Evolutionary conservation across 2,329 filamentous ascomycete species (phyloP).

Genomic region (Beauveria australis): DNA sequence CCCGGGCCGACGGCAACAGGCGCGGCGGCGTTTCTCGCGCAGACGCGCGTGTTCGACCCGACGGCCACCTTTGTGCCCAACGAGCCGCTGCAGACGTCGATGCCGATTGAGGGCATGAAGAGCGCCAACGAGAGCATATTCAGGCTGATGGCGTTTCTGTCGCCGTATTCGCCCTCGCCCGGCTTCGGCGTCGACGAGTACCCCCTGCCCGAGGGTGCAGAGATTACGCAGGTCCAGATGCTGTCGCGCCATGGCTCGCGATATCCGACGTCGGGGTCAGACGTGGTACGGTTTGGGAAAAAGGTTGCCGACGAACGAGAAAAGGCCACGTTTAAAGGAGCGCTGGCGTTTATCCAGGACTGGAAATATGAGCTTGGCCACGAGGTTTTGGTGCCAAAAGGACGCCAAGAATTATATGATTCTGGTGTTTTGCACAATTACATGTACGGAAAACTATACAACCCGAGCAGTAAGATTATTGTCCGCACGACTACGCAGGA

Average conservation of each 20-base stretch:
- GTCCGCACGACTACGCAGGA: slow-evolving; percentile 68
- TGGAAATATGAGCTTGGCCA: slow-evolving; percentile 63
- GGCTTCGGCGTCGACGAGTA: slow-evolving; percentile 71
- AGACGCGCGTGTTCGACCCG: slow-evolving; percentile 61
- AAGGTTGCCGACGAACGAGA: slow-evolving; percentile 47
- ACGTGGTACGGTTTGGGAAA: slow-evolving; percentile 45
- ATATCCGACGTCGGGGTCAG: slow-evolving; percentile 57
- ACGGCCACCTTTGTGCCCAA: slow-evolving; percentile 59
- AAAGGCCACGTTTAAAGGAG: slow-evolving; percentile 47
- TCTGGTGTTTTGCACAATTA: slow-evolving; percentile 62
- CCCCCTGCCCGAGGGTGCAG: slow-evolving; percentile 55
- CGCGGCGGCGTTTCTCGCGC: slow-evolving; percentile 58
- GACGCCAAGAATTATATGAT: slow-evolving; percentile 65
- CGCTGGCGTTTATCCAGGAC: slow-evolving; percentile 56
- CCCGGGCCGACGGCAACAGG: slow-evolving; percentile 64
- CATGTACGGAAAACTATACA: slow-evolving; percentile 63
- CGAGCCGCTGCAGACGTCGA: slow-evolving; percentile 60
- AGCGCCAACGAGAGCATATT: slow-evolving; percentile 58
- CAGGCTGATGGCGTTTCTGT: slow-evolving; percentile 56
- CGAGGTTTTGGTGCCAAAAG: slow-evolving; percentile 65
- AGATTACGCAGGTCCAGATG: slow-evolving; percentile 64
- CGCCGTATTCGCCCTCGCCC: slow-evolving; percentile 61
- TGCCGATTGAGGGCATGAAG: slow-evolving; percentile 55
- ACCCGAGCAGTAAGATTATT: slow-evolving; percentile 64
- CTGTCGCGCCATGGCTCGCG: slow-evolving; percentile 65